Base-by-base conservation (phyloP, 148 eudicot genomes). In the Vaccinium vitisidaea region DNA sequence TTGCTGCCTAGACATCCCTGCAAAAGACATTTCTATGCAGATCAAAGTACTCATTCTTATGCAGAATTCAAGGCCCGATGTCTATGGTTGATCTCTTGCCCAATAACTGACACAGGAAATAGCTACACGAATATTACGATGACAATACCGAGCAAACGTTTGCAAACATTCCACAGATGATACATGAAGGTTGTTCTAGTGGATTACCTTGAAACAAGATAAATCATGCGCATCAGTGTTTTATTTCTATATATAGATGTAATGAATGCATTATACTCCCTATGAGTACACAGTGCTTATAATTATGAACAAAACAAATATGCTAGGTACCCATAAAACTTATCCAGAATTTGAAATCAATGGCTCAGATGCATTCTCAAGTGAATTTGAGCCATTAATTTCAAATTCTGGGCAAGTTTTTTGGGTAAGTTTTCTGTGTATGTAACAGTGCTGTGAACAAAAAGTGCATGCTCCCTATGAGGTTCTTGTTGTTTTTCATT, bases 1-100 rank as follows among this genome's bases (percentile, higher is more conserved):
- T 49, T 82, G 77, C 84, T 8, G 74, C 18, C 43, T 50, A 82
- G 46, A 67, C 36, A 50, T 65, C 84, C 23, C 46, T 25, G 18
- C 48, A 27, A 67, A 9, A 69, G 58, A 23, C 18, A 48, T 7
- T 23, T 55, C 9, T 65, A 18, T 48, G 67, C 12, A 30, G 48
- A 52, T 49, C 23, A 4, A 15, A 70, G 61, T 50, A 50, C 46
- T 30, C 30, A 32, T 82, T 82, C 32, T 10, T 49, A 50, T 39
- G n/a, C 36, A 74, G 8, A 10, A n/a, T 58, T 80, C 23, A 79
- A 0, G 3, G 63, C 11, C 54, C 59, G 16, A 80, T 80, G 82
- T 30, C 49, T 80, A 1, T 0, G 18, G 52, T 36, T 80, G 18
- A 80, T 36, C 48, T 53, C 56, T 78, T 61, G 52, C 25, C 30